Base-by-base conservation (phyloP, 2,329 filamentous ascomycete species). In the Madurella mycetomatis region DNA sequence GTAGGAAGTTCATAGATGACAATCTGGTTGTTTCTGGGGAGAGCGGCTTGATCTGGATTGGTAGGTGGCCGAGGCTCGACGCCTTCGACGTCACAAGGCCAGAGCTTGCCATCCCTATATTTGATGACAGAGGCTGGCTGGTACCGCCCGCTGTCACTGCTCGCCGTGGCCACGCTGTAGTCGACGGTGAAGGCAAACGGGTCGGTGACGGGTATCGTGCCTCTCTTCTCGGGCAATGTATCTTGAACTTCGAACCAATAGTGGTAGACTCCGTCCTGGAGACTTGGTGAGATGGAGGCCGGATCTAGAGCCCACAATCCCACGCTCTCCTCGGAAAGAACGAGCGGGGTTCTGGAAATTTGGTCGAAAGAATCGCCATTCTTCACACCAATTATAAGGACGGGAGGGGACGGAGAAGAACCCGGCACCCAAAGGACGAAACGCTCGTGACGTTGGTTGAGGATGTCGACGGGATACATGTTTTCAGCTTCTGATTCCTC, bases 261-360 rank as follows among this genome's bases (percentile, higher is more conserved):
- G 42, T 54, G 60, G 45, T 60, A 62, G 31, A 60, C 51, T 30
- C 49, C 55, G 19, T 57, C 54, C 1, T 51, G n/a, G 11, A 62
- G 45, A 2, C 41, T 18, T 2, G 61, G 59, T 4, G 49, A 32
- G 19, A 63, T 46, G 8, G 47, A n/a, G 1, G 31, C 42, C 11
- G 57, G 46, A 66, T 72, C 16, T 70, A 74, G 62, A 65, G 76
- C 41, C 75, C 75, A 54, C 66, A 71, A 58, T 72, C 73, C 17
- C 66, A 75, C 59, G 60, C 76, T 49, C 70, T 72, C 25, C 69
- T 75, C n/a, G 68, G 73, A 48, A 69, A 71, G 42, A 71, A 69
- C 57, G 66, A 77, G 43, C 68, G 73, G 31, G 32, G 56, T 43
- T 37, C 48, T 52, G 12, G 45, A 54, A 9, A 60, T 51, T 45